Evolutionary conservation across 2,329 filamentous ascomycete genomes (phyloP).

Genomic region (Penicillium occitanis): DNA sequence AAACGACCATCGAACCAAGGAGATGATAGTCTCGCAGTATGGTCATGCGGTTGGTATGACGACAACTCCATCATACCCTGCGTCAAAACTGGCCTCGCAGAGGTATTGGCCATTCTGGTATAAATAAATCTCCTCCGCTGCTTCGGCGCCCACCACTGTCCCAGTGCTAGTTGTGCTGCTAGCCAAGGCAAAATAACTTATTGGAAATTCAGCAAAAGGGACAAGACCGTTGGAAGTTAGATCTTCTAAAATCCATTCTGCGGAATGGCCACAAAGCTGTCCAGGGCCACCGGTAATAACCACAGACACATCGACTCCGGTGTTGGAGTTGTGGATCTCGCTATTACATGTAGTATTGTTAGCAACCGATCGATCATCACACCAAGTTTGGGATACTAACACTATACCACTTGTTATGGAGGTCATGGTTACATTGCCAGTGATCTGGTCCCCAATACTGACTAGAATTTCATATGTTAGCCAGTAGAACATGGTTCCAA

Average conservation of each 20-base stretch:
- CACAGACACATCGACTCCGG: not conserved
- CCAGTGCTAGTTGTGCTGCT: not conserved
- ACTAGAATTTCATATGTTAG: not conserved
- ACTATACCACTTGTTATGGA: not conserved
- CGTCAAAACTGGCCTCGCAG: not conserved
- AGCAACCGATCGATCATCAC: not conserved
- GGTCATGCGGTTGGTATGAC: not conserved
- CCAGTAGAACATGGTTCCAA: not conserved
- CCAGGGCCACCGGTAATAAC: not conserved
- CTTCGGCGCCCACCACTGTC: not conserved
- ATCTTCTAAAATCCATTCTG: slow-evolving; percentile 5
- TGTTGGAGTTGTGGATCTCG: not conserved
- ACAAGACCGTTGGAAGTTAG: slow-evolving; percentile 9
- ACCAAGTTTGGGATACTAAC: not conserved
- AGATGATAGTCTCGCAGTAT: not conserved
- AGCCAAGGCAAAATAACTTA: slow-evolving; percentile 1
- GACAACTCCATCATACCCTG: not conserved
- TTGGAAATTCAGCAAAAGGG: slow-evolving; percentile 2
- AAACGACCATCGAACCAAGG: not conserved
- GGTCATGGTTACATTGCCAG: not conserved
- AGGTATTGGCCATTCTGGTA: not conserved
- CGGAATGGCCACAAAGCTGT: not conserved
- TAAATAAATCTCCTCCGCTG: not conserved
- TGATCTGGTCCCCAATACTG: not conserved
- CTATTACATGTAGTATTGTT: not conserved